Percentiles rank a stretch among this genome's conserved stretches.
phyloP scores from a whole-genome alignment of 78 protist genomes.

The Cyanophora paradoxa region DNA sequence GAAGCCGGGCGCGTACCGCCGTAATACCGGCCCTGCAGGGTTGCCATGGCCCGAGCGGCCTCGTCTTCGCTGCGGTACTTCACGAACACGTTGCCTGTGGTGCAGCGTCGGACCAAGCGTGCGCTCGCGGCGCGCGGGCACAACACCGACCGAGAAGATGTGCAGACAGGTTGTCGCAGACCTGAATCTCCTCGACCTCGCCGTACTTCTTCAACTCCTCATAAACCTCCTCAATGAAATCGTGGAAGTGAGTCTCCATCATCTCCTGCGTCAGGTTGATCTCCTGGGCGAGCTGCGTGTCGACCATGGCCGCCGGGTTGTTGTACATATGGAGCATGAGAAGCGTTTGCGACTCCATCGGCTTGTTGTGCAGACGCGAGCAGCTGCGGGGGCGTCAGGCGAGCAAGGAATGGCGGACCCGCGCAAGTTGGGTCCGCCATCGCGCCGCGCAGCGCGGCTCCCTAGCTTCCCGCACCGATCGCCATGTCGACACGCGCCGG shows the following conservation, averaged over 20 bases:
- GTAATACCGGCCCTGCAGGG: slow-evolving; percentile 7
- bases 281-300: background rate
- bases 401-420: no score
- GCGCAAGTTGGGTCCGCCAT: no score
- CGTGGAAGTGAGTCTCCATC: slow-evolving; percentile 69
- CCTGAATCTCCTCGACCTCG: slow-evolving; percentile 37
- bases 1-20: background rate
- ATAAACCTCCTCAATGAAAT: slow-evolving; percentile 83
- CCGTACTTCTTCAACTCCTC: slow-evolving; percentile 70
- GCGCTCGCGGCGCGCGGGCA: slow-evolving; percentile 95
- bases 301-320: background rate
- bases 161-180: slow-evolving; percentile 90
- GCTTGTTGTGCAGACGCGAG: slow-evolving; percentile 87
- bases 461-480: no score
- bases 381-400: no score
- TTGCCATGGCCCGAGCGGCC: slow-evolving; percentile 54
- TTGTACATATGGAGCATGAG: slow-evolving; percentile 82
- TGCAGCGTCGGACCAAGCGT: no score
- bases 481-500: slow-evolving; percentile 99
- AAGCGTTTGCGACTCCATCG: slow-evolving; percentile 78
- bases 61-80: slow-evolving; percentile 81
- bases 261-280: slow-evolving; percentile 28
- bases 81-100: slow-evolving; percentile 95
- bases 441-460: no score
- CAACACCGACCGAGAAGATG: no score